These are phyloP conservation scores for Babjeviella inositovora DNA, from an alignment of 805 yeast genomes.

Conservation along the genomic window DNA sequence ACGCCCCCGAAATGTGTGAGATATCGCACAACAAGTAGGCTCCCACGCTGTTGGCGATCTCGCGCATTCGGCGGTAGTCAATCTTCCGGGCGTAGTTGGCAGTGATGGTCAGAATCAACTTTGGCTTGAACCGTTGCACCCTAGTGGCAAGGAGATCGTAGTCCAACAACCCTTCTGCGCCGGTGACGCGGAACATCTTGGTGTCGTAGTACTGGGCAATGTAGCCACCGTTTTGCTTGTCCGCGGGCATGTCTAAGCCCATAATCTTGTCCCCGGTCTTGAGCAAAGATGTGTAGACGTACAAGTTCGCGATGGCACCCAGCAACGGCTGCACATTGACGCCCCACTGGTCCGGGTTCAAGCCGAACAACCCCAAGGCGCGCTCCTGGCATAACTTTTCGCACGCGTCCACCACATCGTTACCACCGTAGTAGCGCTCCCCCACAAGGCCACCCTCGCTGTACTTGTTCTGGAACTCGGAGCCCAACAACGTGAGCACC, in stretches of 20 bases:
- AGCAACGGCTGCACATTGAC: slow-evolving; percentile 28
- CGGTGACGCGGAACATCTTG: slow-evolving; percentile 27
- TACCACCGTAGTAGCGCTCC: slow-evolving; percentile 29
- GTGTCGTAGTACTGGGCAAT: slow-evolving; percentile 28
- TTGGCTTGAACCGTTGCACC: too few species aligned
- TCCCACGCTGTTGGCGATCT: too few species aligned
- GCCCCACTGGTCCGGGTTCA: slow-evolving; percentile 23
- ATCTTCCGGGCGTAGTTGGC: too few species aligned
- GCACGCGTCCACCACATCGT: slow-evolving; percentile 26
- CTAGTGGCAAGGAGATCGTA: slow-evolving; percentile 27
- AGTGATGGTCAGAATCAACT: too few species aligned
- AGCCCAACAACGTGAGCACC: slow-evolving; percentile 26
- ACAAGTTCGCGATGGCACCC: slow-evolving; percentile 29
- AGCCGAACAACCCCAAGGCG: slow-evolving; percentile 23
- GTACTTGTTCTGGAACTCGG: slow-evolving; percentile 29
- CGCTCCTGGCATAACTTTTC: slow-evolving; percentile 24
- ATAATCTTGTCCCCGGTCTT: slow-evolving; percentile 26
- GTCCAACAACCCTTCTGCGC: slow-evolving; percentile 24
- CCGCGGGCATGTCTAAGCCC: slow-evolving; percentile 32
- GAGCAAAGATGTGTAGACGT: slow-evolving; percentile 24
- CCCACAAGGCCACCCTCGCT: slow-evolving; percentile 34
- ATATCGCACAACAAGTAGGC: too few species aligned
- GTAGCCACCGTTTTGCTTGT: slow-evolving; percentile 27
- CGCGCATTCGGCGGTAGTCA: too few species aligned
- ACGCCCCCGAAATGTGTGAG: too few species aligned